Base-by-base conservation (phyloP, 2,329 filamentous ascomycete genomes). In the Hortaea werneckii region DNA sequence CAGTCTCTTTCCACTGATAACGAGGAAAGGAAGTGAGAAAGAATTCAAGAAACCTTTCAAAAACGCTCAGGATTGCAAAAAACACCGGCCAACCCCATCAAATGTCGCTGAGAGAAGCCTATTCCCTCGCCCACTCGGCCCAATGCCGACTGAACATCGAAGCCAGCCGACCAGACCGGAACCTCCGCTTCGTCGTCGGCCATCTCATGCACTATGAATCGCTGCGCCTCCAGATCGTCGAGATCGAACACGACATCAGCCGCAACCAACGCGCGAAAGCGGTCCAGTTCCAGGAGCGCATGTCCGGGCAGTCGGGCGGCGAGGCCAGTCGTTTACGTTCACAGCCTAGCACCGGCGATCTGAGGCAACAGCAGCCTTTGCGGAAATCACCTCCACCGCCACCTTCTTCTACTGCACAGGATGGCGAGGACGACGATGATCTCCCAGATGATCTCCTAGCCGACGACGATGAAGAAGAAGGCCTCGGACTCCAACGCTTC, bases 141-240 rank as follows among this genome's bases (percentile, higher is more conserved):
- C 56, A 63, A 49, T 64, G 60, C 46, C 55, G 62, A 35, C 58
- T 65, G 20, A 48, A 63, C 29, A 49, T 63, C 27, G 60, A 57
- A 46, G 60, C 58, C 28, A 54, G 48, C 44, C 54, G 58, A 12
- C 60, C 59, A 5, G 59, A 64, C 41, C 58, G 62, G 39, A 57
- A 62, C 44, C 50, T 62, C n/a, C 55, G 62, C 32, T 63, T 60
- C 42, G 54, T 65, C 13, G 59, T 65, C 40, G 62, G 62, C 41
- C 62, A 65, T 42, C 54, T 64, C 7, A 58, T 62, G 55, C 56
- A 59, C 50, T 62, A 64, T 45, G 60, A 65, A 45, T 52, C 54
- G 6, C 47, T 65, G 3, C 58, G 59, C 13, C 50, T 64, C 1
- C 58, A 59, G 26, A 61, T 65, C n/a, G 58, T 63, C 35, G 56